These are phyloP conservation scores for Leccinum obscurum DNA, from an alignment of 768 basidiomycete genomes.

Conservation along the genomic window DNA sequence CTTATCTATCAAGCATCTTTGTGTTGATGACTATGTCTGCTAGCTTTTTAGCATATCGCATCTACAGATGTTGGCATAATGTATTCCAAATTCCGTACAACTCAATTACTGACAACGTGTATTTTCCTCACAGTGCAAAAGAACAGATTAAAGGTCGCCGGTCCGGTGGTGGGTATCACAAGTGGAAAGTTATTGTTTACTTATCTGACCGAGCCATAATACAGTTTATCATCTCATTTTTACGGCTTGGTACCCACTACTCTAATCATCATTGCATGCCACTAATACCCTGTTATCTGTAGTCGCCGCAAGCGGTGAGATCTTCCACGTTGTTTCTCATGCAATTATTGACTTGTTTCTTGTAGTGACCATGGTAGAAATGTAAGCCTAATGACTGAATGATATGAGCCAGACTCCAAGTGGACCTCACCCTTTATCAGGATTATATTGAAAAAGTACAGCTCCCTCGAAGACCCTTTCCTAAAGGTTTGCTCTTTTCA, in stretches of 20 bases:
- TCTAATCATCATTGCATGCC: background rate
- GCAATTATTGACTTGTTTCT: background rate
- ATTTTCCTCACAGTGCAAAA: slow-evolving; percentile 12
- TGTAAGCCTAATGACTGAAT: slow-evolving; percentile 13
- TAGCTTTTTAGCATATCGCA: slow-evolving; percentile 29
- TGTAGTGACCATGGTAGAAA: slow-evolving; percentile 22
- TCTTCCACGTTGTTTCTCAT: background rate
- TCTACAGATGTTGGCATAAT: slow-evolving; percentile 20
- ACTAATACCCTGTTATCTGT: background rate
- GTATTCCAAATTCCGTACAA: background rate
- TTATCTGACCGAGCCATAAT: background rate
- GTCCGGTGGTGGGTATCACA: slow-evolving; percentile 14
- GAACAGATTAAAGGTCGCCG: slow-evolving; percentile 12
- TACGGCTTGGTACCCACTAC: slow-evolving; percentile 19
- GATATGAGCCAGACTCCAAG: background rate
- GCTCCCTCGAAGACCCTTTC: slow-evolving; percentile 7
- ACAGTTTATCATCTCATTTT: slow-evolving; percentile 17
- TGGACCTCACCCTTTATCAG: slow-evolving; percentile 4
- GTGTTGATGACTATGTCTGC: background rate
- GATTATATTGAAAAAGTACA: slow-evolving; percentile 14
- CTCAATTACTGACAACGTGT: background rate
- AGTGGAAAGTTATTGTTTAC: background rate
- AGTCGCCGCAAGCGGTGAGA: slow-evolving; percentile 26
- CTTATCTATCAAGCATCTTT: background rate
- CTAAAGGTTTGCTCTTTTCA: slow-evolving; percentile 8